Evolutionary conservation across 345 rosid species (phyloP), one percentile per base, ranked within the genome.

Genomic region (Aquilaria malaccensis): DNA sequence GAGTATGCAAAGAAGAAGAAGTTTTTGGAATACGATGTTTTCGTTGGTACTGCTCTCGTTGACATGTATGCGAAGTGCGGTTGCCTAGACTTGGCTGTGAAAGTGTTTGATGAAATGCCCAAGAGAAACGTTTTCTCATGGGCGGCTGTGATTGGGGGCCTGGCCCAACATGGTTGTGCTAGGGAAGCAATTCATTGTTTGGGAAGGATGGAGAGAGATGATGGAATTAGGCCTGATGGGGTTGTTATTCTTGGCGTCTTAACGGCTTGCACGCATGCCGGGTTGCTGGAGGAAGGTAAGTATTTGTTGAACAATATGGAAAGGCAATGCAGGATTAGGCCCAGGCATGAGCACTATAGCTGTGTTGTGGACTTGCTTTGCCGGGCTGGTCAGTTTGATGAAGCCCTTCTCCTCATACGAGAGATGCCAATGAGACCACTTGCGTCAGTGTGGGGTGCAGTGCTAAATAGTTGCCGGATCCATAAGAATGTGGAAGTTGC

Each of bases 1-100:
- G 86, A 83, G 61, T 14, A 75, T 48, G 2, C 76, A 50, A 72
- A 74, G 79, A 72, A 55, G 51, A 65, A 56, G 15, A 67, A 63
- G 47, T n/a, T 2, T 57, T 58, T 75, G 56, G 71, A 63, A 48
- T 48, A 22, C 29, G 88, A 85, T 64, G 77, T 81, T 1, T 76
- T 77, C 73, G 41, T 77, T 2, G 83, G 86, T 11, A 83, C 86
- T 2, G 75, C 88, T 0, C 81, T 81, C 33, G 80, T 83, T 68
- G 83, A 85, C 62, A 83, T 81, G 88, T 77, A 83, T 72, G 79
- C 77, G 6, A 85, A 83, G 62, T 81, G 86, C 76, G 88, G 89
- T 46, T 79, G 71, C 15, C 50, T 81, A 60, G 73, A 77, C 55
- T 58, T 45, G 64, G 85, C 87, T 52, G 13, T 60, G 67, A 72